Conservation (phyloP, 108 stramenopile genomes). For the Thalassiosira profunda region DNA sequence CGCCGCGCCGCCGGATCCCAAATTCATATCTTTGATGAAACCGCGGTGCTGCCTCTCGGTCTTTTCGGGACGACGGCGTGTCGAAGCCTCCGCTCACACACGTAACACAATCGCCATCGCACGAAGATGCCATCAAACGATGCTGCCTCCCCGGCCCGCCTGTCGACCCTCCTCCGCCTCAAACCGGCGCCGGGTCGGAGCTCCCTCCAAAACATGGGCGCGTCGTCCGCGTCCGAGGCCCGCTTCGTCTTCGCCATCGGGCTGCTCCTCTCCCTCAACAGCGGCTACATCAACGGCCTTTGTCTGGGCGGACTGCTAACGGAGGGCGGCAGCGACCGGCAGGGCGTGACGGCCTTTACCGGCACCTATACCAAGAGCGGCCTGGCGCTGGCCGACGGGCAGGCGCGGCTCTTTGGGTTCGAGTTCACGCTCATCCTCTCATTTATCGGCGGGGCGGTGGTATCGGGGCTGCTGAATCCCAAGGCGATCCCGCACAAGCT, state of each 20-base stretch:
- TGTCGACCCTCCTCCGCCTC: no score
- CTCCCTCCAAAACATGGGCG: constrained; percentile 17
- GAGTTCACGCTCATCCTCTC: constrained; percentile 23
- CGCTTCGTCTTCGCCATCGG: constrained; percentile 38
- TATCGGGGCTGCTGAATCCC: constrained; percentile 42
- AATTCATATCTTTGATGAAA: no score
- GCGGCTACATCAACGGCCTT: constrained; percentile 65
- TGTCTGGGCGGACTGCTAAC: constrained; percentile 51
- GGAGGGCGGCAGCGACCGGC: background rate
- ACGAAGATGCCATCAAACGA: no score
- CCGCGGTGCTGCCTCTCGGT: no score
- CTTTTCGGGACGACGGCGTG: no score
- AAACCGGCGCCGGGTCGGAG: constrained; percentile 5
- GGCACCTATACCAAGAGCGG: constrained; percentile 64
- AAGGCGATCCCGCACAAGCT: constrained; percentile 40
- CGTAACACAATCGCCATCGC: no score
- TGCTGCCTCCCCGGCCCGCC: no score
- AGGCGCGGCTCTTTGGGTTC: constrained; percentile 16
- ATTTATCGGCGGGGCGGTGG: constrained; percentile 33
- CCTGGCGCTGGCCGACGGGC: constrained; percentile 42
- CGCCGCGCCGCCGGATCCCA: no score
- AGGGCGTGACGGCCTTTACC: constrained; percentile 61
- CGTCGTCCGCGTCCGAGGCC: constrained; percentile 13
- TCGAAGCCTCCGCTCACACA: no score
- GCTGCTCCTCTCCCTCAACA: constrained; percentile 48